These are phyloP conservation scores for Metschnikowia aberdeeniae DNA, from an alignment of 805 yeast species.

Conservation along the genomic window DNA sequence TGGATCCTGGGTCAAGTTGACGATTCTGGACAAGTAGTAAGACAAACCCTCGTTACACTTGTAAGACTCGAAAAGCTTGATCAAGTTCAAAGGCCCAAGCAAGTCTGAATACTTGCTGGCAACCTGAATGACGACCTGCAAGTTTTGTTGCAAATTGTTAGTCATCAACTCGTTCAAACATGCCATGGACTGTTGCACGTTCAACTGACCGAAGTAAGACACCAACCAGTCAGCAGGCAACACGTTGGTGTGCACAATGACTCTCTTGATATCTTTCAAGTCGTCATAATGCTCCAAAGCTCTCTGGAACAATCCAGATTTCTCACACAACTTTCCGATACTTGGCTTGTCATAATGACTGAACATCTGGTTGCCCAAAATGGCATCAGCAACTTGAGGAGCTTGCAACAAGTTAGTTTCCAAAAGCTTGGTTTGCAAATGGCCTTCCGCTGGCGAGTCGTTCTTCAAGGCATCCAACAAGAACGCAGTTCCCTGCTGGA, in stretches of 20 bases:
- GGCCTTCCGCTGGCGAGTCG: slow-evolving; percentile 92
- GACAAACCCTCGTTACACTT: slow-evolving; percentile 90
- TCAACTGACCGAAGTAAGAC: slow-evolving; percentile 84
- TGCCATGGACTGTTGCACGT: slow-evolving; percentile 87
- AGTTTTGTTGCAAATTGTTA: slow-evolving; percentile 71
- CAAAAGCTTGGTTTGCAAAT: slow-evolving; percentile 87
- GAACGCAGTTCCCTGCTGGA: slow-evolving; percentile 98
- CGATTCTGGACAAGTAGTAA: slow-evolving; percentile 89
- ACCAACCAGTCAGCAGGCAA: slow-evolving; percentile 94
- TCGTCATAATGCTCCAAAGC: slow-evolving; percentile 96
- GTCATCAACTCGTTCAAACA: slow-evolving; percentile 84
- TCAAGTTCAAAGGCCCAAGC: slow-evolving; percentile 79
- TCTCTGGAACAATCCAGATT: slow-evolving; percentile 92
- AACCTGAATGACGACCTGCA: slow-evolving; percentile 92
- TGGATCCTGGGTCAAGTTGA: slow-evolving; percentile 87
- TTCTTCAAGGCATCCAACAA: slow-evolving; percentile 91
- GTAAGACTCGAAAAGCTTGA: slow-evolving; percentile 90
- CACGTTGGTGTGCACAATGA: slow-evolving; percentile 78
- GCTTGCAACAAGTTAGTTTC: slow-evolving; percentile 93
- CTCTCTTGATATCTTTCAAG: slow-evolving; percentile 91
- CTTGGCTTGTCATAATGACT: slow-evolving; percentile 92
- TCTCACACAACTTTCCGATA: slow-evolving; percentile 88
- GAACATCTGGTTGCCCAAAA: slow-evolving; percentile 92
- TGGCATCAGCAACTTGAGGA: slow-evolving; percentile 99
- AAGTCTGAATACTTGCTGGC: slow-evolving; percentile 95